Evolutionary conservation across 179 eudicot species (phyloP).

Genomic region (Corrigiola litoralis): DNA sequence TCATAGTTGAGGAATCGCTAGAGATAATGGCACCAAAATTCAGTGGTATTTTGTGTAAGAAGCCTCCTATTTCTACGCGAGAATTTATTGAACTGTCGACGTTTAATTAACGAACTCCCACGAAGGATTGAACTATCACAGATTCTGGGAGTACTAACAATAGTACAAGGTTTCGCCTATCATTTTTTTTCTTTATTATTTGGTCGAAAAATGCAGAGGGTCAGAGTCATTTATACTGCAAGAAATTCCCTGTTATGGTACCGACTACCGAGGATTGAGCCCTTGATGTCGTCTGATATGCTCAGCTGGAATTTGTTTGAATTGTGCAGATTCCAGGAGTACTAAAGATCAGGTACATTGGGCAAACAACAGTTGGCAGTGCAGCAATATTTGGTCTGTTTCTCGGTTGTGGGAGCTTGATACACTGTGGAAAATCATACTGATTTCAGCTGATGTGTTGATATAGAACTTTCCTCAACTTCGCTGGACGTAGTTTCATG

Average conservation of each 20-base stretch:
- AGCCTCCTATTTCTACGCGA: too few relatives aligned
- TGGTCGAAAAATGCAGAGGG: too few relatives aligned
- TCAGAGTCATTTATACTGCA: too few relatives aligned
- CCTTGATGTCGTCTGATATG: not conserved
- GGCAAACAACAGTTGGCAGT: slow-evolving; percentile 86
- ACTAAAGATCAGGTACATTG: slow-evolving; percentile 69
- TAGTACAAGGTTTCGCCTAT: too few relatives aligned
- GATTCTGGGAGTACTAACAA: too few relatives aligned
- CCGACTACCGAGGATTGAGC: not conserved
- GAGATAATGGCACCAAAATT: too few relatives aligned
- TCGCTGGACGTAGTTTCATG: not conserved
- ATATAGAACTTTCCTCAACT: not conserved
- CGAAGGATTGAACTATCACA: too few relatives aligned
- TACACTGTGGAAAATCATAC: slow-evolving; percentile 83
- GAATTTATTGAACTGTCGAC: too few relatives aligned
- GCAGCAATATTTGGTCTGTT: slow-evolving; percentile 87
- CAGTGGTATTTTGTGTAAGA: too few relatives aligned
- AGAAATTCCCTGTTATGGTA: not conserved
- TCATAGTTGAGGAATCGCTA: too few relatives aligned
- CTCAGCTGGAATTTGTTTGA: slow-evolving; percentile 1
- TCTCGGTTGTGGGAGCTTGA: slow-evolving; percentile 87
- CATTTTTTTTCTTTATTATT: too few relatives aligned
- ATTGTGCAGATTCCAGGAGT: slow-evolving; percentile 73
- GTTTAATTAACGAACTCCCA: too few relatives aligned
- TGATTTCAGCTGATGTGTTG: slow-evolving; percentile 12